phyloP scores from a whole-genome alignment of 140 eudicot species.

The Stevia rebaudiana region DNA sequence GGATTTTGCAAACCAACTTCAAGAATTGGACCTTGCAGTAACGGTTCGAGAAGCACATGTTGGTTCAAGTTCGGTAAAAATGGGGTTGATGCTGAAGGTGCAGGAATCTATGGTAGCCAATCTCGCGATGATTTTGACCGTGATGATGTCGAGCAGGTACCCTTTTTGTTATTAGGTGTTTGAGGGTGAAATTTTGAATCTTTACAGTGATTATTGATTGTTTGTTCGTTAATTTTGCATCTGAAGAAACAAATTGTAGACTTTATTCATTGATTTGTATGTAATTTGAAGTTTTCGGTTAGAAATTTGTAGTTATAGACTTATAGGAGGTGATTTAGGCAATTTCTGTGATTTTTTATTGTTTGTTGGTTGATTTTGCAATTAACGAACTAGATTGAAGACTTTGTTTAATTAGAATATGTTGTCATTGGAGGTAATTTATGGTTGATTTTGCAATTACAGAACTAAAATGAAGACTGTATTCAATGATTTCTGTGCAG shows the following conservation, averaged over 20 bases:
- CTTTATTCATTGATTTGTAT: too few relatives aligned
- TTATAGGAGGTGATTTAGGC: too few relatives aligned
- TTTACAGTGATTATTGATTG: not conserved
- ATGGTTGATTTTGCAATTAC: too few relatives aligned
- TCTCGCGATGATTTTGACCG: slow-evolving; percentile 77
- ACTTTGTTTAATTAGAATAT: too few relatives aligned
- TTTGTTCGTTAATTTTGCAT: not conserved
- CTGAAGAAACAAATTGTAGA: not conserved
- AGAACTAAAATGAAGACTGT: too few relatives aligned
- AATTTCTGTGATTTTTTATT: too few relatives aligned
- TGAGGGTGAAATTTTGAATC: not conserved
- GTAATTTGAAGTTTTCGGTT: too few relatives aligned
- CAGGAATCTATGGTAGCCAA: slow-evolving; percentile 94
- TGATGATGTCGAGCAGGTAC: slow-evolving; percentile 97
- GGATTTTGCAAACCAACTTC: slow-evolving; percentile 42
- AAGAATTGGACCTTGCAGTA: slow-evolving; percentile 31
- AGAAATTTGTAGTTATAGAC: too few relatives aligned
- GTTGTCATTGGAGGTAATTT: too few relatives aligned
- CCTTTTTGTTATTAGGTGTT: not conserved
- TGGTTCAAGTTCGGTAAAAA: slow-evolving; percentile 93
- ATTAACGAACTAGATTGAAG: too few relatives aligned
- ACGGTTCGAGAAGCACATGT: slow-evolving; percentile 51
- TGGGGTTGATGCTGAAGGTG: slow-evolving; percentile 93
- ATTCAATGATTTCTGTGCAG: too few relatives aligned
- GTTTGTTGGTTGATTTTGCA: too few relatives aligned